A percentile compares a stretch with the other conserved stretches of the same genome.
Conservation (phyloP, 192 early-diverging fungal genomes). For the Phycomyces blakesleeanus region DNA sequence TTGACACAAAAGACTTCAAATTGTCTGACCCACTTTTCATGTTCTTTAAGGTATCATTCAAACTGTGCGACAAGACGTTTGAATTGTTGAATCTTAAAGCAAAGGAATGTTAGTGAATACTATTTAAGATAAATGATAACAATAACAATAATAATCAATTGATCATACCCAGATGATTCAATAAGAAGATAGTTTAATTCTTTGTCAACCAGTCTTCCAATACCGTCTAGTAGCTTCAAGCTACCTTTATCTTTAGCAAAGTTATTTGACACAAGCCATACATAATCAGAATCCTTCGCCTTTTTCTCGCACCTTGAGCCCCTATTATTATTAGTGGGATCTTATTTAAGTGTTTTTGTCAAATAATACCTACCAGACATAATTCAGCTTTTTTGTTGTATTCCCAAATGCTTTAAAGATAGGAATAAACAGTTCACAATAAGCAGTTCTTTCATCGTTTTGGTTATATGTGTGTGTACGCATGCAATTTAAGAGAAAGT, state of each 20-base stretch:
- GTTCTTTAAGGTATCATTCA: slow-evolving; percentile 7
- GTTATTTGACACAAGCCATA: slow-evolving; percentile 4
- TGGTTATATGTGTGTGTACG: not conserved
- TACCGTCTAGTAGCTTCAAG: slow-evolving; percentile 1
- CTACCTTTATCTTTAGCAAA: slow-evolving; percentile 9
- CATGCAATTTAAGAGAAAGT: slow-evolving; percentile 7
- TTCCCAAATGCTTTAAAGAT: slow-evolving; percentile 10
- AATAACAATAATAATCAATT: slow-evolving; percentile 1
- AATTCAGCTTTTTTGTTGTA: not conserved
- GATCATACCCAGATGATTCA: slow-evolving; percentile 7
- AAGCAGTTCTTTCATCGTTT: slow-evolving; percentile 11
- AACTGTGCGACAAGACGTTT: not conserved
- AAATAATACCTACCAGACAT: slow-evolving; percentile 6
- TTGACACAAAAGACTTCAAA: slow-evolving; percentile 3
- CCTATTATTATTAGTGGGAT: not conserved
- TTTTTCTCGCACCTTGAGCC: slow-evolving; percentile 6
- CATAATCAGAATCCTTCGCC: not conserved
- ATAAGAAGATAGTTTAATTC: slow-evolving; percentile 3
- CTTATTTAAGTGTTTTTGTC: not conserved
- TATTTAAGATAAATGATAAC: not conserved
- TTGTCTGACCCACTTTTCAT: slow-evolving; percentile 7
- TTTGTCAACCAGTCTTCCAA: slow-evolving; percentile 1
- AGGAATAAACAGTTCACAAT: slow-evolving; percentile 8
- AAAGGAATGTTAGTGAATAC: slow-evolving; percentile 3
- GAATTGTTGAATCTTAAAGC: slow-evolving; percentile 1